Base-by-base conservation (phyloP, 2,329 filamentous ascomycete species). In the Madurella fahalii region DNA sequence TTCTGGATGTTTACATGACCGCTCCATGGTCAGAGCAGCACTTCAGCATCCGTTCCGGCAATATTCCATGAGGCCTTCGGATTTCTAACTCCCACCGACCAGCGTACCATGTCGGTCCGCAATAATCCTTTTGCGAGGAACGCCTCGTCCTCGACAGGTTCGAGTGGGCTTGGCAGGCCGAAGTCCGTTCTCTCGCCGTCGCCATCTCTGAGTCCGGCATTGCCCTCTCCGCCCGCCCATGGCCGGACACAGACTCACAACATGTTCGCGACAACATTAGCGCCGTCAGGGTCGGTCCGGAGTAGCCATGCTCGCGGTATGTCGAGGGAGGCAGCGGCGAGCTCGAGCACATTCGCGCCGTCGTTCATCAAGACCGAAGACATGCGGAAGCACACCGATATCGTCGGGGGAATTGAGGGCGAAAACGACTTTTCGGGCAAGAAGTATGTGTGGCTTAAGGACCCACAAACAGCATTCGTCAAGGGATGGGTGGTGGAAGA, bases 371-470 rank as follows among this genome's bases (percentile, higher is more conserved):
- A 93, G 70, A 83, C 85, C 0, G 91, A 95, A 61, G 89, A 92
- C 61, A 76, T 89, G 71, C 80, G 76, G 37, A 75, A 65, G 42
- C 62, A 72, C 34, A 71, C 77, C 49, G 83, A 85, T 60, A 67
- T 75, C 11, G 80, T 86, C 15, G 78, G 78, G 47, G 88, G 90
- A 16, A 91, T 96, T 56, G 95, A 99, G 72, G 94, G 94, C 59
- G 93, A 96, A 68, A 97, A 96, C 70, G 94, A 99, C 77, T 97
- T 99, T 71, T 99, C 94, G 0, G 95, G 94, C 54, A 97, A 95
- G 75, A 84, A 94, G 76, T 99, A 97, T 77, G 92, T 99, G 61
- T 99, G 94, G 95, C 78, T 99, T 68, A 89, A 87, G 71, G 92
- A 99, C 72, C 79, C 89, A 1, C 82, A 92, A 65, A 80, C 81